These are phyloP conservation scores for Blastocystis sp. DNA, from an alignment of 352 stramenopile species.

Conservation along the genomic window DNA sequence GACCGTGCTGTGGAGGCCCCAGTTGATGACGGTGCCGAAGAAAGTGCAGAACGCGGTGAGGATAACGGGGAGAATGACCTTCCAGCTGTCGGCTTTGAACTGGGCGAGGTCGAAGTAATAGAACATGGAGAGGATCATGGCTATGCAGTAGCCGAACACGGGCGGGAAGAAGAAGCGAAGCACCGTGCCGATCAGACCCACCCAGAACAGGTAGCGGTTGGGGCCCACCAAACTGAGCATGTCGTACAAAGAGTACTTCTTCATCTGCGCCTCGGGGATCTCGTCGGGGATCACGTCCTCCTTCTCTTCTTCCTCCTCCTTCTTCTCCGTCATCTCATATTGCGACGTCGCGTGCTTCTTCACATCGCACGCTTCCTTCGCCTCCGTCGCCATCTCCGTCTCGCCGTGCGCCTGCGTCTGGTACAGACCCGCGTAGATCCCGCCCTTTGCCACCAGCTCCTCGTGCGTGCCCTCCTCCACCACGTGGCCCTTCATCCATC, in stretches of 20 bases:
- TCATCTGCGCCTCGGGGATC: neutral
- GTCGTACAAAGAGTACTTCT: neutral
- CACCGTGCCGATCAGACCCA: slow-evolving; percentile 21
- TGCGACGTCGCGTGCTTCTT: neutral
- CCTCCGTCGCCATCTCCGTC: neutral
- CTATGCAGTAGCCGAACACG: neutral
- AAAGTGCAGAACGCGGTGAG: neutral
- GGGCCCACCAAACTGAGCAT: neutral
- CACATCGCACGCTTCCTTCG: neutral
- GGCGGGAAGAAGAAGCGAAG: slow-evolving; percentile 10
- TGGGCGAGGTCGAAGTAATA: neutral
- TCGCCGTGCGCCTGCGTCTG: slow-evolving; percentile 64
- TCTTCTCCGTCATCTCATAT: neutral
- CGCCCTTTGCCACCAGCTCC: slow-evolving; percentile 79
- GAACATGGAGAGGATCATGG: neutral
- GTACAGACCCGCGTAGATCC: slow-evolving; percentile 78
- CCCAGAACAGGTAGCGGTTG: slow-evolving; percentile 14
- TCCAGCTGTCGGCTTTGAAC: neutral
- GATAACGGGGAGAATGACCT: slow-evolving; percentile 14
- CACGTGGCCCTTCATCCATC: slow-evolving; percentile 82
- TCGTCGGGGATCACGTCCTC: neutral
- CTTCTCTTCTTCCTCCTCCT: neutral
- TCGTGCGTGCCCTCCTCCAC: slow-evolving; percentile 86
- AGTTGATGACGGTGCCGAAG: neutral
- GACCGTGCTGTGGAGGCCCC: neutral